Conservation (phyloP, 208 protist genomes). For the Endotrypanum monterogeii region DNA sequence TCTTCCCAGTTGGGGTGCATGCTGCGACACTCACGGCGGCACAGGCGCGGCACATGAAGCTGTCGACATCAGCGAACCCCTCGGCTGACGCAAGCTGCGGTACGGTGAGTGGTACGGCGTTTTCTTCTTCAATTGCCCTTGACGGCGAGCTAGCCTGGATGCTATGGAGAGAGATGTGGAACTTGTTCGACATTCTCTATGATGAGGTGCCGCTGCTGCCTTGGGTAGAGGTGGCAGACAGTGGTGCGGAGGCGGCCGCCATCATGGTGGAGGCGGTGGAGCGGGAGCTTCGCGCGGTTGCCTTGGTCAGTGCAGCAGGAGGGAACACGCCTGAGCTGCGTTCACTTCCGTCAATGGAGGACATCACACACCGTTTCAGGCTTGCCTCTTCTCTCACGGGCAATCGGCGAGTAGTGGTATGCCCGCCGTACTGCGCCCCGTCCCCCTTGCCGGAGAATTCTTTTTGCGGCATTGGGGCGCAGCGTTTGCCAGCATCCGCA, state of each 20-base stretch:
- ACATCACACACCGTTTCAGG: constrained; percentile 28
- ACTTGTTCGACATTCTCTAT: constrained; percentile 83
- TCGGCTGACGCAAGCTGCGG: background rate
- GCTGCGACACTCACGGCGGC: constrained; percentile 7
- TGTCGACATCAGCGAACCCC: background rate
- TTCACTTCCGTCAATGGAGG: constrained; percentile 9
- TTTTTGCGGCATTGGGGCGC: background rate
- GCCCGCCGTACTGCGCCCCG: constrained; percentile 61
- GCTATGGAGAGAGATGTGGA: constrained; percentile 87
- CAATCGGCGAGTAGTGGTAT: constrained; percentile 46
- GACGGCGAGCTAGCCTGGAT: constrained; percentile 23
- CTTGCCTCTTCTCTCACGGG: constrained; percentile 31
- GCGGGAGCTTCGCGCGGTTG: constrained; percentile 4
- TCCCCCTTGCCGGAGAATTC: constrained; percentile 13
- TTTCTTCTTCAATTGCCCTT: background rate
- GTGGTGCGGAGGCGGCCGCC: background rate
- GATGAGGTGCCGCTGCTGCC: constrained; percentile 77
- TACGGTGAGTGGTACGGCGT: background rate
- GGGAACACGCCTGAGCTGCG: constrained; percentile 1
- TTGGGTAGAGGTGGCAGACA: constrained; percentile 6
- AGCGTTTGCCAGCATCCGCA: background rate
- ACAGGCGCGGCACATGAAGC: constrained; percentile 3
- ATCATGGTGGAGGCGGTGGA: constrained; percentile 11
- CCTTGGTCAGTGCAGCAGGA: background rate
- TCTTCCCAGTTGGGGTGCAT: constrained; percentile 71